Base-by-base conservation (phyloP, 2,329 filamentous ascomycete species). In the Aspergillus uvarum region DNA sequence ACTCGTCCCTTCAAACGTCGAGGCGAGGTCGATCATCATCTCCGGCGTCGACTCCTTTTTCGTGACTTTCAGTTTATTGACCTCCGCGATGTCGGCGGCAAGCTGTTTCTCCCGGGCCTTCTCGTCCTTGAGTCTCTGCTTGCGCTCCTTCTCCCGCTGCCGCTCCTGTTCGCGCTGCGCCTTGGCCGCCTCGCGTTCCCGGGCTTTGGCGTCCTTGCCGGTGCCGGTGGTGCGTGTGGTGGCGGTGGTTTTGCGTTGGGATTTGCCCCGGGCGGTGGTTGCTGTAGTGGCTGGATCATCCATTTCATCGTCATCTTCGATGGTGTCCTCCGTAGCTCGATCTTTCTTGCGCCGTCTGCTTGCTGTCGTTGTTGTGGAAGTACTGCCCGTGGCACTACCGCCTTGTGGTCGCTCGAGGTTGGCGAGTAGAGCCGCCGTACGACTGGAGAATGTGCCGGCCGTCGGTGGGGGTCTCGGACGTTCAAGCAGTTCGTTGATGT, bases 21-120 rank as follows among this genome's bases (percentile, higher is more conserved):
- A 74, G 0, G 90, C 84, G 24, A 94, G 77, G 66, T 91, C 85
- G 1, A 92, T 81, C 54, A 94, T 87, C 90, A 95, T 94, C 72
- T 95, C 90, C 0, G 83, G 83, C 0, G 87, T 85, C 0, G 89
- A 89, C 0, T 87, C 78, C 66, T 90, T 91, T 76, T 91, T 92
- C 75, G 92, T 87, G 0, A 85, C 86, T 54, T 86, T 86, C 10
- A 88, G 76, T 68, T 89, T 91, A 75, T 94, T 94, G 47, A 87
- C 89, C 63, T 90, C 87, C 3, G 86, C 85, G 22, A 93, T 76
- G 7, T 90, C 88, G 6, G 85, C 84, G 11, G 85, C 85, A 3
- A 80, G 79, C 63, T 87, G 83, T 67, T 88, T 91, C 64, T 91
- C 86, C 6, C 78, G 76, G 0, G 81, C 82, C 63, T 85, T 89